Percentiles rank a stretch among this genome's conserved stretches.
Conservation (phyloP, 2,329 filamentous ascomycete species). For the Daldinia sp. region DNA sequence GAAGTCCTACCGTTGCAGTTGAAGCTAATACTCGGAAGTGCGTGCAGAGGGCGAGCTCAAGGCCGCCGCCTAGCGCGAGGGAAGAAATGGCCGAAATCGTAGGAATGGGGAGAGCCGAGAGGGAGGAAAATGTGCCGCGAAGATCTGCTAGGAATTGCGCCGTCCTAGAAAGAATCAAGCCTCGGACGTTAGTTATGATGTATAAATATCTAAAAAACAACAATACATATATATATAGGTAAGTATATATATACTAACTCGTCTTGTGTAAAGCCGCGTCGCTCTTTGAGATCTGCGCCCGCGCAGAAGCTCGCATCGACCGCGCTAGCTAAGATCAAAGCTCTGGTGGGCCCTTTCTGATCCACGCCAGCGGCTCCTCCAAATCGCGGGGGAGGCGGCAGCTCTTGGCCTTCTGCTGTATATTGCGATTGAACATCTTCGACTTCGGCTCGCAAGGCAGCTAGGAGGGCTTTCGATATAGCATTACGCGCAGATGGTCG, state of each 20-base stretch:
- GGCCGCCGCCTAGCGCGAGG: slow-evolving; percentile 87
- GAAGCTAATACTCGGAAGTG: slow-evolving; percentile 88
- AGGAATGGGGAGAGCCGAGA: slow-evolving; percentile 82
- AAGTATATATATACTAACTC: slow-evolving; percentile 69
- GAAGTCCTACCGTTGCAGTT: slow-evolving; percentile 80
- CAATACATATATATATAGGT: too few species aligned
- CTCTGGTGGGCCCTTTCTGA: slow-evolving; percentile 71
- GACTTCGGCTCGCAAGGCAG: slow-evolving; percentile 75
- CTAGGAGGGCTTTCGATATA: slow-evolving; percentile 80
- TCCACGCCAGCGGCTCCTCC: slow-evolving; percentile 56
- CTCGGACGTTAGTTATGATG: slow-evolving; percentile 15
- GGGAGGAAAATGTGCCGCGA: slow-evolving; percentile 75
- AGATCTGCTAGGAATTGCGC: slow-evolving; percentile 79
- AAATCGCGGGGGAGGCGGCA: slow-evolving; percentile 51
- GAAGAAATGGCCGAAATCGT: slow-evolving; percentile 90
- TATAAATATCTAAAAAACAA: background rate
- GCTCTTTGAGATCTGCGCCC: slow-evolving; percentile 92
- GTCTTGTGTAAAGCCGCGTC: slow-evolving; percentile 75
- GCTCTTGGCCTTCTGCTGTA: slow-evolving; percentile 62
- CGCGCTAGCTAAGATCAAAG: slow-evolving; percentile 83
- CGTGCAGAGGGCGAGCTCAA: slow-evolving; percentile 90
- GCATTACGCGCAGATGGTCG: slow-evolving; percentile 87
- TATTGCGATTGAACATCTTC: slow-evolving; percentile 74
- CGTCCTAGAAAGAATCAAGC: slow-evolving; percentile 63
- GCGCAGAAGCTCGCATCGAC: slow-evolving; percentile 92